Base-by-base conservation (phyloP, 73 alveolate genomes). In the Stentor roeselii region DNA sequence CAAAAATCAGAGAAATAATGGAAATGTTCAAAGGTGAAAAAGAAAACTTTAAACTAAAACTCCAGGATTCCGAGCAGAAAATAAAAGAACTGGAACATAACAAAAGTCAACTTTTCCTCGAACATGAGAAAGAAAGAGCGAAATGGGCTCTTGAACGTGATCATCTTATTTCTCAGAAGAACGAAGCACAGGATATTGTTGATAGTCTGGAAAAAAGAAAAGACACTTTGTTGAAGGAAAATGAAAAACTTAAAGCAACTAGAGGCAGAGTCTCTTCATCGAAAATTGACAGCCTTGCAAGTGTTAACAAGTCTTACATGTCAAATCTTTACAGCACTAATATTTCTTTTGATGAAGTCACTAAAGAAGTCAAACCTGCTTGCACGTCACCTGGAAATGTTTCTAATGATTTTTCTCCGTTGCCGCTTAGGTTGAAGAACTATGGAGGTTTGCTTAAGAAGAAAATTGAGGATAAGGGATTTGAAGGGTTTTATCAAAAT, bases 91-190 rank as follows among this genome's bases (percentile, higher is more conserved):
- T 86, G 4, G 98, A 95, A 86, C 87, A 88, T 35, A 94, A 95
- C 84, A 89, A 95, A 76, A 92, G 97, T 37, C 91, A 86, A 3
- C 59, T 93, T 58, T 78, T 94, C 38, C 86, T 94, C 42, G 98
- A 95, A 82, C 89, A 86, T 75, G 99, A 96, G 87, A 96, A 95
- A 78, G 98, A 96, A 78, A 91, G 96, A 87, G 98, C 99, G 21
- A 95, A 95, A 84, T 95, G 98, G 99, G 93, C 91, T 59, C 87
- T 88, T 27, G 99, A 96, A 77, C 95, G 93, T 87, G 98, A 95
- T 83, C 87, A 92, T 87, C 74, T 96, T 32, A 41, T 59, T 3
- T 77, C 89, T n/a, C 77, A 89, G 75, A 95, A 96, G 89, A 86
- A 88, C 59, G 99, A 96, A 75, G 86, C 95, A 39, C 85, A 83